A percentile compares a stretch with the other conserved stretches of the same genome.
These are phyloP conservation scores for Fusarium liriodendri DNA, from an alignment of 2,329 filamentous ascomycete genomes.

Conservation along the genomic window DNA sequence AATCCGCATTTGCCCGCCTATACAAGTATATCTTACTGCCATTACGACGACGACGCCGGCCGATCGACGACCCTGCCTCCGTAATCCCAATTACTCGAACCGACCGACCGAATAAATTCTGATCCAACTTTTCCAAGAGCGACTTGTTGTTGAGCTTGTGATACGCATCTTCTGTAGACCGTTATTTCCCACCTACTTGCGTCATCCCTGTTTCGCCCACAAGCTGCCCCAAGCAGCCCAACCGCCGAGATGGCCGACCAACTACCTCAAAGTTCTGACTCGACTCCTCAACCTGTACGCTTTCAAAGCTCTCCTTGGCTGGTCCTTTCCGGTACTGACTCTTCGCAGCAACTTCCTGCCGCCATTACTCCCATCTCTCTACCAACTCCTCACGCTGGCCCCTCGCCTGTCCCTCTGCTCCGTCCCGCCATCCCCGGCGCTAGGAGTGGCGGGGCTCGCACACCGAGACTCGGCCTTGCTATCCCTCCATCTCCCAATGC, in stretches of 20 bases:
- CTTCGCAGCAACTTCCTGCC: constrained; percentile 33
- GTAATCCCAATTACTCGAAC: constrained; percentile 16
- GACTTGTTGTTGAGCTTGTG: background rate
- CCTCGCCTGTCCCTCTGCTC: constrained; percentile 80
- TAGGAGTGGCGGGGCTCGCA: constrained; percentile 70
- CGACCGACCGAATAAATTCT: background rate
- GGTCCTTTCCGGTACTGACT: constrained; percentile 26
- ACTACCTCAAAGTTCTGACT: constrained; percentile 35
- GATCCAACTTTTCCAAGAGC: background rate
- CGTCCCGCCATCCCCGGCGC: constrained; percentile 83
- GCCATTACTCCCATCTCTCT: constrained; percentile 43
- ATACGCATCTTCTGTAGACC: background rate
- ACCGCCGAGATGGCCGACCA: constrained; percentile 40
- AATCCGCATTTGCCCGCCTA: background rate
- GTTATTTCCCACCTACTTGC: background rate
- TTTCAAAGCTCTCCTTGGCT: background rate
- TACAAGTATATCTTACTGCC: background rate
- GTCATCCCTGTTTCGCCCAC: background rate
- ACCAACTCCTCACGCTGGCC: constrained; percentile 53
- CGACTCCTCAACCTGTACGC: constrained; percentile 39
- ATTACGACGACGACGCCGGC: constrained; percentile 32
- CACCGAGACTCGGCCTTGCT: constrained; percentile 85
- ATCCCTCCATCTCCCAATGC: constrained; percentile 89
- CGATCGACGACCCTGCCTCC: constrained; percentile 33
- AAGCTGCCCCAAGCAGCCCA: constrained; percentile 26